A percentile compares a stretch with the other conserved stretches of the same genome.
Evolutionary conservation across 805 yeast genomes (phyloP).

Genomic region (Sungouiozyma intestinalis): DNA sequence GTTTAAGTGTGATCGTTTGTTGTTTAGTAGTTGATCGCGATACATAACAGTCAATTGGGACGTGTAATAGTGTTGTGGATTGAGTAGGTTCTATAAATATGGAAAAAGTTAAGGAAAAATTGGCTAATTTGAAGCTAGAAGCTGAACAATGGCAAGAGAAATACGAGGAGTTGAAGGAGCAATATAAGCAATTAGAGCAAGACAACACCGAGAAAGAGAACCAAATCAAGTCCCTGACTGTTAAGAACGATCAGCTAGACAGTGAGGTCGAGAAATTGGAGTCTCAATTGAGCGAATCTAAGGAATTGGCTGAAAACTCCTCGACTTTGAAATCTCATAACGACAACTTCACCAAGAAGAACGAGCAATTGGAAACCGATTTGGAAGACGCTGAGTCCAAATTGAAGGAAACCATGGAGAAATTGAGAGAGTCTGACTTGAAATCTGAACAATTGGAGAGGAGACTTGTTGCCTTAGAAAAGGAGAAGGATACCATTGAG

Average conservation of each 20-base stretch:
- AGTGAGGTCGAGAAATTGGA: constrained; percentile 57
- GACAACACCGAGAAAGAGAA: constrained; percentile 87
- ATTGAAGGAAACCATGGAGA: constrained; percentile 86
- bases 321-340: constrained; percentile 79
- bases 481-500: constrained; percentile 87
- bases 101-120: constrained; percentile 62
- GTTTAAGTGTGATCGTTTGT: no score
- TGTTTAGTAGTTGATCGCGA: no score
- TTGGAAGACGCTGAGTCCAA: constrained; percentile 78
- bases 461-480: constrained; percentile 82
- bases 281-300: constrained; percentile 27
- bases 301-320: constrained; percentile 86
- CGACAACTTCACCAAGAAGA: constrained; percentile 86
- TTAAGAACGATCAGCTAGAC: constrained; percentile 85
- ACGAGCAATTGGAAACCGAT: constrained; percentile 76
- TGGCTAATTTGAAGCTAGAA: constrained; percentile 81
- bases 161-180: constrained; percentile 74
- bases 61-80: not conserved
- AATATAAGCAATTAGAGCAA: constrained; percentile 85
- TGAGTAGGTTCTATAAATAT: constrained; percentile 16
- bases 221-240: constrained; percentile 83
- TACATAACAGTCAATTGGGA: no score
- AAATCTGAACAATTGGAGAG: constrained; percentile 94
- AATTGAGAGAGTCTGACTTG: constrained; percentile 89
- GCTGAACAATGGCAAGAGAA: constrained; percentile 97